A percentile compares a stretch with the other conserved stretches of the same genome.
Evolutionary conservation across 768 basidiomycete genomes (phyloP).

Genomic region (Termitomyces sp.): DNA sequence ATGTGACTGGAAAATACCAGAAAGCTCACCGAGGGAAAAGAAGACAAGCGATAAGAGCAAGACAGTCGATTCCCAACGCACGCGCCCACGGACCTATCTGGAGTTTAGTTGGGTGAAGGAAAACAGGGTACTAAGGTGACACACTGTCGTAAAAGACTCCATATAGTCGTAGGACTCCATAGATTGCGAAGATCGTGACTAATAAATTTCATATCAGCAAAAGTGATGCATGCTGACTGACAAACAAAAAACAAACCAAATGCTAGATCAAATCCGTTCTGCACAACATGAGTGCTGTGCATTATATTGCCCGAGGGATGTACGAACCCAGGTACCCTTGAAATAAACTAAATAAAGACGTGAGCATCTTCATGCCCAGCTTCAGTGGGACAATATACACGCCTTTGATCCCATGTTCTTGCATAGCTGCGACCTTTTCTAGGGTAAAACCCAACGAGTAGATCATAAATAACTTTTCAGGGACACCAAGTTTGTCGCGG

Average conservation of each 20-base stretch:
- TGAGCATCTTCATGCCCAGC: neutral
- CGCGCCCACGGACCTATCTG: conserved; percentile 59
- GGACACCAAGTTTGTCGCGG: conserved; percentile 49
- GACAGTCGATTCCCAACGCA: conserved; percentile 68
- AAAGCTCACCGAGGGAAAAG: conserved; percentile 74
- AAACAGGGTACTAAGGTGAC: conserved; percentile 11
- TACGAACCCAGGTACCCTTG: conserved; percentile 75
- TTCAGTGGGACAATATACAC: neutral
- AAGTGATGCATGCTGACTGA: neutral
- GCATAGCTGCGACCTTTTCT: conserved; percentile 92
- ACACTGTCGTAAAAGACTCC: conserved; percentile 67
- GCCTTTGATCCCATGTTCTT: conserved; percentile 93
- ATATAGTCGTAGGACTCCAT: conserved; percentile 70
- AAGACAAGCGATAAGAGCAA: conserved; percentile 84
- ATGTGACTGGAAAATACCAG: neutral
- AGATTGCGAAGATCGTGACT: conserved; percentile 78
- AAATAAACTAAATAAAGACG: conserved; percentile 56
- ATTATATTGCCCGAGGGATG: neutral
- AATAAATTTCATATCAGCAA: neutral
- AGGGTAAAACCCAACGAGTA: conserved; percentile 80
- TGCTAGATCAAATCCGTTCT: conserved; percentile 93
- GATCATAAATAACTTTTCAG: conserved; percentile 74
- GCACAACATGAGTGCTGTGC: neutral
- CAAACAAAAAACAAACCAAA: conserved; percentile 52
- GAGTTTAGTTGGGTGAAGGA: neutral